Evolutionary conservation across 2,329 filamentous ascomycete genomes (phyloP), one percentile per base, ranked within the genome.

Genomic region (Alternaria viburni): DNA sequence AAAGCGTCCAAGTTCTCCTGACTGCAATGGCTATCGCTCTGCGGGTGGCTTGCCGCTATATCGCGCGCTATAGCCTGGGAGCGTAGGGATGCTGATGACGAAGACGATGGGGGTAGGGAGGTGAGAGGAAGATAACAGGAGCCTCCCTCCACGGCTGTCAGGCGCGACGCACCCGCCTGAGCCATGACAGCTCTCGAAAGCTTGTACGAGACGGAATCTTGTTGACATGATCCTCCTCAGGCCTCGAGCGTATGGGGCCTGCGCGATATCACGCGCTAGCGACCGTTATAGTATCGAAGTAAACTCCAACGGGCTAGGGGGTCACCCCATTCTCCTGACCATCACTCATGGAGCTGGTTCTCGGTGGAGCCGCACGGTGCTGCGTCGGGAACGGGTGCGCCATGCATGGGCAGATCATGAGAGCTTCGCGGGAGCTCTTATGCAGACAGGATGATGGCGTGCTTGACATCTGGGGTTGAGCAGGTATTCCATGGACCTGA

Each of bases 201-300:
- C 54, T 65, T 65, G 52, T 49, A 26, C 23, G 45, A 36, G 44
- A 47, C 19, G 25, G 23, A 54, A 19, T 25, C 55, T 44, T 57
- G 32, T 54, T 32, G 59, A 61, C 62, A 36, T 52, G 36, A 19
- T 58, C 30, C 61, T 25, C 10, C 28, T 54, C 30, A 47, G 57
- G 61, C 61, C 21, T 51, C 32, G 63, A 69, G 69, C 67, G 64
- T 58, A 67, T 65, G 66, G 68, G 54, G 54, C 54, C 43, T 67
- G 70, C 66, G 55, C 43, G 54, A 36, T 55, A 66, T 69, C 70
- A 70, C 68, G 54, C 70, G 56, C 71, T 67, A 74, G 26, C 11
- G 28, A 55, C 61, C 17, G 54, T 61, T 69, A 19, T 30, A 64
- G 69, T 55, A 63, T 60, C 51, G 45, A 56, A 28, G 54, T 26